These are phyloP conservation scores for Citrus sp. DNA, from an alignment of 345 rosid species.

Conservation along the genomic window DNA sequence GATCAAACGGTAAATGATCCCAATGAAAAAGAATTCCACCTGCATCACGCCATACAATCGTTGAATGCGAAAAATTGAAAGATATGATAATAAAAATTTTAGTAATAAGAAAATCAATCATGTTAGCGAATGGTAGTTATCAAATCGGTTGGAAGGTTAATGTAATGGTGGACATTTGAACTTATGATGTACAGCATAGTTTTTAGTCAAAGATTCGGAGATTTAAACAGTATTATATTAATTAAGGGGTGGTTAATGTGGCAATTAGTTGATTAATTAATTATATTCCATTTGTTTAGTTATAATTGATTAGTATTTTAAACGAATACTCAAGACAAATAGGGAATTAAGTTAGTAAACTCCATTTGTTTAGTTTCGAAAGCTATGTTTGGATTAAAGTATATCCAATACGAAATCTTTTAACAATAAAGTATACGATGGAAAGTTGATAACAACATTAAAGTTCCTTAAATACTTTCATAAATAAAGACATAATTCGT, in stretches of 20 bases:
- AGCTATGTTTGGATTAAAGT: no score
- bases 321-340: no score
- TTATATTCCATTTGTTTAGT: no score
- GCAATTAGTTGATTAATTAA: background rate
- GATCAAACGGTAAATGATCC: background rate
- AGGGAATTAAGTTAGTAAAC: no score
- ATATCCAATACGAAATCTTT: no score
- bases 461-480: no score
- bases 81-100: background rate
- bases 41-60: background rate
- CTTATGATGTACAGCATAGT: background rate
- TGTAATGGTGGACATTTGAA: background rate
- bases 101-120: background rate
- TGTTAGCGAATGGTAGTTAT: background rate
- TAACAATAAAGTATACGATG: no score
- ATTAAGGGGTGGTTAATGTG: background rate
- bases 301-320: background rate
- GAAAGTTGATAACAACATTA: no score
- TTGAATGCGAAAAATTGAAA: background rate
- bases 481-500: no score
- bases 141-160: background rate
- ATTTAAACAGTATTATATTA: background rate
- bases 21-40: background rate
- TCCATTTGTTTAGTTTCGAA: no score
- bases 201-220: slow-evolving; percentile 8